A percentile compares a stretch with the other conserved stretches of the same genome.
phyloP scores from a whole-genome alignment of 176 grass and related monocot species.

The Puya raimondii region DNA sequence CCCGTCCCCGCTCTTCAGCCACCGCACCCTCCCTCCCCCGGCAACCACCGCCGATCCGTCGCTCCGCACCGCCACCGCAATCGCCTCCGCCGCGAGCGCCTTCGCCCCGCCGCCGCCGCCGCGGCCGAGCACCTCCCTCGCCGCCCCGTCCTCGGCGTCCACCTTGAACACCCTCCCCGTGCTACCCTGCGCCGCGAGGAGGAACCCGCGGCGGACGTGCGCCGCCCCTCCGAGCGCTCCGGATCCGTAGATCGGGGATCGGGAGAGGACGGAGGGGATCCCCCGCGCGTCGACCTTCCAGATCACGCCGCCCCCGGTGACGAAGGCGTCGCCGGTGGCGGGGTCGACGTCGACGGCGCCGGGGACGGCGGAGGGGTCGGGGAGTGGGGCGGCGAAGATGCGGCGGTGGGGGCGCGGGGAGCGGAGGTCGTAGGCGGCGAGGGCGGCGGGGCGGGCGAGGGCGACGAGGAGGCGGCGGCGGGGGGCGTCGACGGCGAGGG shows the following conservation, averaged over 20 bases:
- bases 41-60: slow-evolving; percentile 42
- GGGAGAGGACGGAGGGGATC: slow-evolving; percentile 24
- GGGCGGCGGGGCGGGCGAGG: slow-evolving; percentile 21
- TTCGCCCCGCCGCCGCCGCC: slow-evolving; percentile 11
- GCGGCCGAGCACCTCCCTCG: slow-evolving; percentile 26
- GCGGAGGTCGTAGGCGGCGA: slow-evolving; percentile 60
- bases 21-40: slow-evolving; percentile 20
- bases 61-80: slow-evolving; percentile 32
- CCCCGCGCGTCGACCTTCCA: slow-evolving; percentile 41
- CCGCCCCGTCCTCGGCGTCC: slow-evolving; percentile 49
- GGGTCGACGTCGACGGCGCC: slow-evolving; percentile 65
- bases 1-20: slow-evolving; percentile 50
- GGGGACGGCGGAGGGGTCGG: slow-evolving; percentile 22
- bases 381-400: slow-evolving; percentile 38
- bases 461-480: slow-evolving; percentile 62
- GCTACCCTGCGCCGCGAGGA: slow-evolving; percentile 43
- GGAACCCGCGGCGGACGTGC: slow-evolving; percentile 63
- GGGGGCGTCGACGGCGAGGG: slow-evolving; percentile 29
- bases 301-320: slow-evolving; percentile 44
- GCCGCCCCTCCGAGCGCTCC: slow-evolving; percentile 28
- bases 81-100: slow-evolving; percentile 13
- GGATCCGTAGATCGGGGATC: slow-evolving; percentile 27
- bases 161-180: slow-evolving; percentile 51
- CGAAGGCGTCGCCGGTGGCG: slow-evolving; percentile 40
- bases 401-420: slow-evolving; percentile 45